Percentiles rank a stretch among this genome's conserved stretches.
These are phyloP conservation scores for Nicotiana tabacum DNA, from an alignment of 257 asterid species.

Conservation along the genomic window DNA sequence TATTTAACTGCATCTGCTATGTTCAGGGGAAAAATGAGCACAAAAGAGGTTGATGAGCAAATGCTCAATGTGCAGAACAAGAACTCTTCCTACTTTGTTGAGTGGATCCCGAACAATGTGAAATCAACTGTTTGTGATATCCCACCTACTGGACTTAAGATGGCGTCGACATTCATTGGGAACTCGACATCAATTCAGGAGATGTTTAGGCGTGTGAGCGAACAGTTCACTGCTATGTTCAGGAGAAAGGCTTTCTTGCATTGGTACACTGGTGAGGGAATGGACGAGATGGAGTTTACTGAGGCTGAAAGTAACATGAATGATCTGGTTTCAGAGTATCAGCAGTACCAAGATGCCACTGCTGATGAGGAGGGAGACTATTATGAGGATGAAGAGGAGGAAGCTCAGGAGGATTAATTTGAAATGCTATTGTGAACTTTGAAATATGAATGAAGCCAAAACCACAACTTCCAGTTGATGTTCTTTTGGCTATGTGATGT, in stretches of 20 bases:
- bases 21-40: conserved; percentile 9
- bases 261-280: conserved; percentile 12
- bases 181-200: conserved; percentile 6
- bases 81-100: conserved; percentile 1
- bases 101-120: conserved; percentile 12
- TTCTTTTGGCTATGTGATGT: background rate
- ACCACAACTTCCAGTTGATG: conserved; percentile 7
- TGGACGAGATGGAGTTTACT: conserved; percentile 2
- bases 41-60: conserved; percentile 2
- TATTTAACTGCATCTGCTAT: conserved; percentile 11
- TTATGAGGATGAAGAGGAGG: background rate
- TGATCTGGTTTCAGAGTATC: conserved; percentile 2
- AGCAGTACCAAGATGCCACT: conserved; percentile 11
- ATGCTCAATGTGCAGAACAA: conserved; percentile 13
- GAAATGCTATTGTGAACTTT: background rate
- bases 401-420: background rate
- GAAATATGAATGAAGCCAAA: background rate
- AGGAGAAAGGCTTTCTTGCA: conserved; percentile 15
- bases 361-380: background rate
- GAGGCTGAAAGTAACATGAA: conserved; percentile 12
- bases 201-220: conserved; percentile 9
- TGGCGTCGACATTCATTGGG: background rate
- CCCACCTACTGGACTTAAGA: conserved; percentile 1
- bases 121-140: conserved; percentile 12
- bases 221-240: conserved; percentile 11